Base-by-base conservation (phyloP, 2,329 filamentous ascomycete genomes). In the Botrytis paeoniae region DNA sequence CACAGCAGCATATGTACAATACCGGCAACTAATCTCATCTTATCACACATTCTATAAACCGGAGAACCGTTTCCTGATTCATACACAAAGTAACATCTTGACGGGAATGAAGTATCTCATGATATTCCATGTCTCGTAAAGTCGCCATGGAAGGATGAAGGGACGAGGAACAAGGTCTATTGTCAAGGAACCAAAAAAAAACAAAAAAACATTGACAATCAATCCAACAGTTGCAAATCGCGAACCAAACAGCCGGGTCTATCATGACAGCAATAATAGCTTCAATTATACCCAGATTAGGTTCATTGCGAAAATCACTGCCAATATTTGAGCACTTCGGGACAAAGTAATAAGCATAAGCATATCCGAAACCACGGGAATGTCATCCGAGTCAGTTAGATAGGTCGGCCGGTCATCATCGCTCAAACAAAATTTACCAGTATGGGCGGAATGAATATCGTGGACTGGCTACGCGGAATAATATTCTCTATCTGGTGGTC, bases 401-500 rank as follows among this genome's bases (percentile, higher is more conserved):
- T n/a, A 25, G 48, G 48, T 68, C 35, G 65, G 48, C 37, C 18
- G 48, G 18, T 41, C 48, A 57, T 69, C 37, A 37, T 57, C 65
- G 9, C 54, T 32, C 35, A 41, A 12, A 32, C n/a, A 59, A 41
- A 57, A 57, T 32, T n/a, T n/a, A 69, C 25, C 37, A 69, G 18
- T n/a, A 32, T 57, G 48, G 39, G 25, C n/a, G 32, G 48, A 41
- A 59, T n/a, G 37, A 12, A 69, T 41, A 32, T 41, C n/a, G 29
- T 32, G 29, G 18, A 32, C 48, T 69, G n/a, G 51, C 51, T 69
- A 41, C 25, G 43, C 48, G 65, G 48, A 20, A 57, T 16, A 6
- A 32, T 41, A 9, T 57, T 69, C 37, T 57, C 65, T 57, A 57
- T 57, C 65, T 69, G 37, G 51, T 69, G 48, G 65, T 29, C 48